Evolutionary conservation across 192 early-diverging fungal species (phyloP).

Genomic region (Rhizophagus sp.): DNA sequence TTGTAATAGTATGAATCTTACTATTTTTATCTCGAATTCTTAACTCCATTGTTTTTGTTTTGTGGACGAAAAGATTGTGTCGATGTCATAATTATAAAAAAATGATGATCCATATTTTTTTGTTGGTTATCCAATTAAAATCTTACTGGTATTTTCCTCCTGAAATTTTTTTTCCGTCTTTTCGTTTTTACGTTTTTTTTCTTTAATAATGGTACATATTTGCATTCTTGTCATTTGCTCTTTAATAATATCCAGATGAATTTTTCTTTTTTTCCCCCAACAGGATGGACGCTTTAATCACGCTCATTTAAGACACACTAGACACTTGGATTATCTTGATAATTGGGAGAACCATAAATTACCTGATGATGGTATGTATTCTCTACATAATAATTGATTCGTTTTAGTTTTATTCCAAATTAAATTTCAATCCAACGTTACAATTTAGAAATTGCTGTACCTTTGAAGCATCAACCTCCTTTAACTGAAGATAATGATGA

Average conservation of each 20-base stretch:
- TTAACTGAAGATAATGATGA: constrained; percentile 8
- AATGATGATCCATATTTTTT: too few species aligned
- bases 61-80: too few species aligned
- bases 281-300: constrained; percentile 28
- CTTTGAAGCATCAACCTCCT: constrained; percentile 14
- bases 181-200: too few species aligned
- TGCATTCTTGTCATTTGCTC: neutral
- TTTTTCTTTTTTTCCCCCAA: neutral
- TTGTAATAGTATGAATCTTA: neutral
- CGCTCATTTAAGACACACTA: constrained; percentile 15
- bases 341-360: constrained; percentile 23
- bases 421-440: neutral
- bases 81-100: too few species aligned
- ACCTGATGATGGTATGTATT: constrained; percentile 10
- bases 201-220: neutral
- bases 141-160: too few species aligned
- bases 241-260: neutral
- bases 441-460: constrained; percentile 17
- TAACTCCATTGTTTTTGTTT: neutral
- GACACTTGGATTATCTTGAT: constrained; percentile 27
- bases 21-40: constrained; percentile 1
- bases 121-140: too few species aligned
- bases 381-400: neutral
- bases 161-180: too few species aligned
- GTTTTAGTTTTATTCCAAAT: neutral